phyloP scores from a whole-genome alignment of 768 basidiomycete genomes.

The Mycena rosella region DNA sequence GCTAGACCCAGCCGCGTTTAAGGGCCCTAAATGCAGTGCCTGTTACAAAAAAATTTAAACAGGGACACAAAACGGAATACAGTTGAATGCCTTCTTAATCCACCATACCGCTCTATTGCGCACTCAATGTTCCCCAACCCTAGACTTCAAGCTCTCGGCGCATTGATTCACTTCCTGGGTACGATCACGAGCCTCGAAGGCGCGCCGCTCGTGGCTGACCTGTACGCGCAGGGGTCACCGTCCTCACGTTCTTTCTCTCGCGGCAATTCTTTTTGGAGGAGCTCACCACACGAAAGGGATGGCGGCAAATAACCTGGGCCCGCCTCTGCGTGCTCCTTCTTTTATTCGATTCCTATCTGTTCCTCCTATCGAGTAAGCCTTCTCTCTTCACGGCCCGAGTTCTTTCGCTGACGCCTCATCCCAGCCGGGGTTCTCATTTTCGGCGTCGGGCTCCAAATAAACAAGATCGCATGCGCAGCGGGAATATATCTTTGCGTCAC shows the following conservation, averaged over 20 bases:
- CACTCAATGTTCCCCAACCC: neutral
- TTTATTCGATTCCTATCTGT: conserved; percentile 29
- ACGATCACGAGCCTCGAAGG: neutral
- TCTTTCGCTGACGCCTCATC: neutral
- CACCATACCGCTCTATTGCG: too few species aligned
- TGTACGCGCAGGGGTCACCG: conserved; percentile 21
- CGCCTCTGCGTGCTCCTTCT: conserved; percentile 29
- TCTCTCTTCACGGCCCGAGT: neutral
- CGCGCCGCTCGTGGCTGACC: too few species aligned
- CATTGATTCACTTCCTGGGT: neutral
- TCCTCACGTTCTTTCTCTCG: conserved; percentile 20
- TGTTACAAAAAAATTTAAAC: too few species aligned
- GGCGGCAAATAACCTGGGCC: conserved; percentile 15
- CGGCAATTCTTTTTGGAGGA: conserved; percentile 6
- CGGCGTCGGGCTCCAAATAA: conserved; percentile 57
- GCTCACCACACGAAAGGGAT: conserved; percentile 8
- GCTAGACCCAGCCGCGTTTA: too few species aligned
- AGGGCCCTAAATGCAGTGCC: too few species aligned
- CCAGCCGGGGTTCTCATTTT: conserved; percentile 58
- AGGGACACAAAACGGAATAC: too few species aligned
- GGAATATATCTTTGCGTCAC: conserved; percentile 60
- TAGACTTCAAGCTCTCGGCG: neutral
- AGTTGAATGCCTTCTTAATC: too few species aligned
- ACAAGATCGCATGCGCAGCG: conserved; percentile 50
- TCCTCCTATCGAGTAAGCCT: conserved; percentile 23